Conservation (phyloP, 2,329 filamentous ascomycete genomes). For the Talaromyces islandicus region DNA sequence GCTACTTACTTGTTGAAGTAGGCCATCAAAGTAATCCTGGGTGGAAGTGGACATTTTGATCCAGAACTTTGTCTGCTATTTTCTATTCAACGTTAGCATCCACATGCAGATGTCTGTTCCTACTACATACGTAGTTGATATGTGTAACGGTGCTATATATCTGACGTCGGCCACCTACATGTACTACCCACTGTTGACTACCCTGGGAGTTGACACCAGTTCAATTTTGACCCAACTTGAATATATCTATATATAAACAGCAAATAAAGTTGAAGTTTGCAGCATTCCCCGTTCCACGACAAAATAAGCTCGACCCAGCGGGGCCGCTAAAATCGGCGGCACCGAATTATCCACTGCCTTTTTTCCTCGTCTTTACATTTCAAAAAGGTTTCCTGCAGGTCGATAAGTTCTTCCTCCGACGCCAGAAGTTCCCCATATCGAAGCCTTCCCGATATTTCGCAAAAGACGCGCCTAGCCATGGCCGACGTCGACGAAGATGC, state of each 20-base stretch:
- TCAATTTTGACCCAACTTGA: too few relatives aligned
- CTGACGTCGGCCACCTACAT: too few relatives aligned
- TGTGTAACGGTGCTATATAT: too few relatives aligned
- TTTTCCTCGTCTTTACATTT: neutral
- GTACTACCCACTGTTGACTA: too few relatives aligned
- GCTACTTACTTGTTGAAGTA: neutral
- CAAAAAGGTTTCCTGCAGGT: neutral
- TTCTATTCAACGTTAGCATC: too few relatives aligned
- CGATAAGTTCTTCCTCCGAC: neutral
- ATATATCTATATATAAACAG: neutral
- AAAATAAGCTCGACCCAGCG: neutral
- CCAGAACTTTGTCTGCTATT: neutral
- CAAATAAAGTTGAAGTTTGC: neutral
- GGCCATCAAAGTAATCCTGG: neutral
- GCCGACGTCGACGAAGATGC: slow-evolving; percentile 41
- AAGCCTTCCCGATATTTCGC: neutral
- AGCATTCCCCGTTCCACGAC: neutral
- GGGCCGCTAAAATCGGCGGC: neutral
- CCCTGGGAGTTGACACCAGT: too few relatives aligned
- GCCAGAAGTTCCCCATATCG: neutral
- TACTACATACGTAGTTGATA: too few relatives aligned
- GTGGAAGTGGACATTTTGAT: neutral
- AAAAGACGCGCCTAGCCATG: slow-evolving; percentile 21
- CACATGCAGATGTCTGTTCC: too few relatives aligned
- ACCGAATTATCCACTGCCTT: neutral